Evolutionary conservation across 345 rosid genomes (phyloP).

Genomic region (Dovyalis caffra): DNA sequence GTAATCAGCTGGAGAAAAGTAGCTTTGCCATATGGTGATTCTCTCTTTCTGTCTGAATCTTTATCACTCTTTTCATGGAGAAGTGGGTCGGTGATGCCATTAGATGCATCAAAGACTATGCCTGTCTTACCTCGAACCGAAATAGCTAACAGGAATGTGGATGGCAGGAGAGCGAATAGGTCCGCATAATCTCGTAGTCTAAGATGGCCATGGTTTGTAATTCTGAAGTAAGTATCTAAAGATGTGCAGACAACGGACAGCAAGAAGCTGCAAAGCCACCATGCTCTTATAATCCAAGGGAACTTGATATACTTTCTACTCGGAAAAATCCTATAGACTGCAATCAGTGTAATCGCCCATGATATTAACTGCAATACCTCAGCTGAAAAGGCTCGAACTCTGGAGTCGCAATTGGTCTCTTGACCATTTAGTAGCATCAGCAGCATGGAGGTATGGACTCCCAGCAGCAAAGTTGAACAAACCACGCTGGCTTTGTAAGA

Average conservation of each 20-base stretch:
- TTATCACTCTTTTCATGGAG: slow-evolving; percentile 39
- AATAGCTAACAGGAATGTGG: slow-evolving; percentile 46
- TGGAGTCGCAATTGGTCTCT: slow-evolving; percentile 39
- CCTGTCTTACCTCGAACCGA: slow-evolving; percentile 76
- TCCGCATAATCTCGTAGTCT: slow-evolving; percentile 45
- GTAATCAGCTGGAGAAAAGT: slow-evolving; percentile 69
- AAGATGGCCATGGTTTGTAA: slow-evolving; percentile 28
- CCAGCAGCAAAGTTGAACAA: slow-evolving; percentile 45
- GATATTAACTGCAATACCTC: slow-evolving; percentile 49
- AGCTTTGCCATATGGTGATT: slow-evolving; percentile 72
- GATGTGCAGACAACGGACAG: slow-evolving; percentile 34
- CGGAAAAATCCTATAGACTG: slow-evolving; percentile 33
- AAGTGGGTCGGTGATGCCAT: slow-evolving; percentile 53
- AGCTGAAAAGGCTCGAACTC: slow-evolving; percentile 38
- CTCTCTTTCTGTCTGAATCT: slow-evolving; percentile 24
- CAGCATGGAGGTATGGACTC: slow-evolving; percentile 45
- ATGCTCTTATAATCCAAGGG: slow-evolving; percentile 70
- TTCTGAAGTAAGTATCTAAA: slow-evolving; percentile 32
- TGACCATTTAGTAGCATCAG: slow-evolving; percentile 39
- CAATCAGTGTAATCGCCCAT: slow-evolving; percentile 44
- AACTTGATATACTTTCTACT: slow-evolving; percentile 32
- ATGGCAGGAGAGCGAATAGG: slow-evolving; percentile 47
- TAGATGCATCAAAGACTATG: slow-evolving; percentile 20
- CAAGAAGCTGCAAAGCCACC: slow-evolving; percentile 84
- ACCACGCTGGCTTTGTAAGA: slow-evolving; percentile 40